Evolutionary conservation across 139 green algal species (phyloP), one percentile per base, ranked within the genome.

Genomic region (Picochlorum sp.): DNA sequence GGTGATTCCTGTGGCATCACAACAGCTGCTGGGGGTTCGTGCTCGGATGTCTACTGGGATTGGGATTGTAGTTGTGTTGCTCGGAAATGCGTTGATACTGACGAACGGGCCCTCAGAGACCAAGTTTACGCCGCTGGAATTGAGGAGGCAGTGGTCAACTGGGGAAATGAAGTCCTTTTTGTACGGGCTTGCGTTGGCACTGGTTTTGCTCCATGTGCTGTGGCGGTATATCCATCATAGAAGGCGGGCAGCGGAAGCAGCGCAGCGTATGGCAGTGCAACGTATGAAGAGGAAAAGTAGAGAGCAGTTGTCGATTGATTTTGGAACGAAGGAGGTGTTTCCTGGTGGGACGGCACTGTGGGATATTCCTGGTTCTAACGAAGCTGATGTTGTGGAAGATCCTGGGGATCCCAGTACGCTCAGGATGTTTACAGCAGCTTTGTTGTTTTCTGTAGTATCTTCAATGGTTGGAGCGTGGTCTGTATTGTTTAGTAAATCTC

Each of bases 361-460:
- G 32, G 55, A 49, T 22, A 53, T 47, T 35, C 32, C 32, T 35
- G 55, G 55, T 7, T 47, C 32, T n/a, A 50, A 44, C n/a, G 57
- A 72, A 62, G 32, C 52, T 50, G 33, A 51, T 49, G 24, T 53
- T 28, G 22, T 47, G 20, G 39, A 47, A 47, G 39, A 47, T 47
- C 10, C 39, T 47, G 18, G 35, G 7, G 16, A 33, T 45, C 57
- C 36, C 43, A 53, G 25, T n/a, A 53, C 47, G 47, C 56, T 50
- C n/a, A 22, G 31, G 45, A 69, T 64, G 28, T 75, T 75, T 59
- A 45, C 29, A 2, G 61, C 52, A 33, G 72, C 72, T 13, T 8
- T 78, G 37, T 63, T 79, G 13, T 79, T 78, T 53, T 79, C 72
- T n/a, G 72, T 69, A 3, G 66, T 71, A 16, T 50, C 72, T 5